These are phyloP conservation scores for Cryoendolithus antarcticus DNA, from an alignment of 2,329 filamentous ascomycete genomes.

Conservation along the genomic window DNA sequence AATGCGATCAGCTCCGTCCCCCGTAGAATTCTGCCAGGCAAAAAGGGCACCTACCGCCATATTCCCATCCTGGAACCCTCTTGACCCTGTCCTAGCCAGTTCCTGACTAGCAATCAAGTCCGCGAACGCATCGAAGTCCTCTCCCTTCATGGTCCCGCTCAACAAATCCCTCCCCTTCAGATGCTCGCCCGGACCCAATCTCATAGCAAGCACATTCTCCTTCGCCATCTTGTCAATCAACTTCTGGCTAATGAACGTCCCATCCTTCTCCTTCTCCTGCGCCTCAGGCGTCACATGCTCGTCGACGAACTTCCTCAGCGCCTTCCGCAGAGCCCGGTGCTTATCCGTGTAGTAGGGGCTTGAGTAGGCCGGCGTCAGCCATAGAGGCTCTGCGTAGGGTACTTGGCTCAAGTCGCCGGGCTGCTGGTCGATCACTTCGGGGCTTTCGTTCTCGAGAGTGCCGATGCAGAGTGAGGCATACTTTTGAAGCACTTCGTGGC, in stretches of 20 bases:
- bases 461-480: slow-evolving; percentile 66
- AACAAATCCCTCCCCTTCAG: slow-evolving; percentile 59
- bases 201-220: slow-evolving; percentile 65
- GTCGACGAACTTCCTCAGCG: slow-evolving; percentile 62
- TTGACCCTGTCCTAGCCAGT: slow-evolving; percentile 56
- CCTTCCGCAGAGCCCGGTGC: slow-evolving; percentile 56
- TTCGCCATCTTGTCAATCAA: slow-evolving; percentile 70
- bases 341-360: slow-evolving; percentile 70
- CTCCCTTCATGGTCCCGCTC: slow-evolving; percentile 57
- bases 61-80: slow-evolving; percentile 79
- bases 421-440: slow-evolving; percentile 57
- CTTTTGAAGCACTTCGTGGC: slow-evolving; percentile 76
- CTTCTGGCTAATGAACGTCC: slow-evolving; percentile 55
- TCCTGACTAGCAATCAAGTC: slow-evolving; percentile 69
- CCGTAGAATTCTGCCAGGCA: slow-evolving; percentile 38
- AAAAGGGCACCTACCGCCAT: slow-evolving; percentile 30
- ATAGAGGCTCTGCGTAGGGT: slow-evolving; percentile 75
- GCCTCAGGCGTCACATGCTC: slow-evolving; percentile 61
- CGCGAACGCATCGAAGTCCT: slow-evolving; percentile 81
- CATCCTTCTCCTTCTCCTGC: slow-evolving; percentile 60
- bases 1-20: slow-evolving; percentile 80
- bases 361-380: slow-evolving; percentile 66
- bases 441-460: slow-evolving; percentile 59
- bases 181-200: slow-evolving; percentile 71
- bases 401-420: slow-evolving; percentile 63